Conservation (phyloP, 179 eudicot species). For the Beta macrorhiza region DNA sequence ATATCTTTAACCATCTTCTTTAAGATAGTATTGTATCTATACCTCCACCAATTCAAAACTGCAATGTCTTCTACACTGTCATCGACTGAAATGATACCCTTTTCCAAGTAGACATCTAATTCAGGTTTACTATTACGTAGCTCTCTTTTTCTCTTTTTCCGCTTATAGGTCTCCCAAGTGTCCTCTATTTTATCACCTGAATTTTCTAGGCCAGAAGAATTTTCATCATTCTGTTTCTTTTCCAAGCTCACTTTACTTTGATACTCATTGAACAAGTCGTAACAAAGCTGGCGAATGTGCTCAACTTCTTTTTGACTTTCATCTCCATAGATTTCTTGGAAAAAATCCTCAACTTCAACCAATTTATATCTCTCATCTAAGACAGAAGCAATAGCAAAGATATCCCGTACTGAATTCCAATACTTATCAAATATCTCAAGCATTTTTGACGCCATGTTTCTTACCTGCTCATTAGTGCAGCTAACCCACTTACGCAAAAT, state of each 20-base stretch:
- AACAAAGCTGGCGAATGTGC: constrained; percentile 6
- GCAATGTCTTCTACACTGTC: constrained; percentile 1
- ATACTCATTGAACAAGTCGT: constrained; percentile 23
- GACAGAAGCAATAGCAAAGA: constrained; percentile 9
- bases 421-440: constrained; percentile 13
- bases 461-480: constrained; percentile 11
- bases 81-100: background rate
- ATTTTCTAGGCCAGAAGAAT: background rate
- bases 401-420: constrained; percentile 21
- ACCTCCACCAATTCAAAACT: constrained; percentile 18
- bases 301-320: constrained; percentile 17
- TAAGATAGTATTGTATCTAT: background rate
- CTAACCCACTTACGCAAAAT: constrained; percentile 15
- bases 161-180: background rate
- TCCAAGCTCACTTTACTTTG: background rate
- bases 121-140: constrained; percentile 7
- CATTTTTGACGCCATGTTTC: constrained; percentile 14
- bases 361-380: constrained; percentile 19
- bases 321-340: constrained; percentile 19
- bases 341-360: background rate
- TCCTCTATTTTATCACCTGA: background rate
- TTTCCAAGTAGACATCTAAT: constrained; percentile 7
- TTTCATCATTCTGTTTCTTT: background rate
- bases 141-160: background rate
- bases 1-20: constrained; percentile 20